phyloP scores from a whole-genome alignment of 441 rosid species.

The Daphne laureola region DNA sequence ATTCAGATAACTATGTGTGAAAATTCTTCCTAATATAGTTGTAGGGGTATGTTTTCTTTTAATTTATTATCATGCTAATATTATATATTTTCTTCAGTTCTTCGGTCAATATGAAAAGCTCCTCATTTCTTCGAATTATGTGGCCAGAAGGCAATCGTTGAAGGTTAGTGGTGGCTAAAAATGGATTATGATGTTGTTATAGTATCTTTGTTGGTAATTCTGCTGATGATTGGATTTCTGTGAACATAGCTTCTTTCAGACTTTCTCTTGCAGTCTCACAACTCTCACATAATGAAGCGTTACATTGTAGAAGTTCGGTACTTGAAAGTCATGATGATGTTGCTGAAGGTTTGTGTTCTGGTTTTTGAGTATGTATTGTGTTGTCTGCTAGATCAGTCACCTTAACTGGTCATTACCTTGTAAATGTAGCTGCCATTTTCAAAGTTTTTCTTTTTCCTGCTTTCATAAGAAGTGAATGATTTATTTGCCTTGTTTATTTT shows the following conservation, averaged over 20 bases:
- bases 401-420: no score
- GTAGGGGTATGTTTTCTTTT: constrained; percentile 1
- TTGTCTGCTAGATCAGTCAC: no score
- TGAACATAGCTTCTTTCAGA: constrained; percentile 74
- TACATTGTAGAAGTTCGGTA: constrained; percentile 73
- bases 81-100: constrained; percentile 45
- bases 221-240: constrained; percentile 17
- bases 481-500: no score
- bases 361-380: neutral
- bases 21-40: no score
- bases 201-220: constrained; percentile 4
- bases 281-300: constrained; percentile 74
- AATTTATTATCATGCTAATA: constrained; percentile 15
- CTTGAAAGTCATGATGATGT: constrained; percentile 79
- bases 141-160: constrained; percentile 82
- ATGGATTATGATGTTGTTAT: constrained; percentile 5
- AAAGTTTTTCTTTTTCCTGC: no score
- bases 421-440: constrained; percentile 5
- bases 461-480: no score
- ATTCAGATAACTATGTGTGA: no score
- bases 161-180: constrained; percentile 44
- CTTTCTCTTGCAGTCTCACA: constrained; percentile 72
- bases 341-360: constrained; percentile 44
- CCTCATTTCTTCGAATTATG: constrained; percentile 76
- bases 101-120: constrained; percentile 65